Evolutionary conservation across 225 moss, liverwort and hornwort genomes (phyloP), one percentile per base, ranked within the genome.

Genomic region (Physcomitrium patens): DNA sequence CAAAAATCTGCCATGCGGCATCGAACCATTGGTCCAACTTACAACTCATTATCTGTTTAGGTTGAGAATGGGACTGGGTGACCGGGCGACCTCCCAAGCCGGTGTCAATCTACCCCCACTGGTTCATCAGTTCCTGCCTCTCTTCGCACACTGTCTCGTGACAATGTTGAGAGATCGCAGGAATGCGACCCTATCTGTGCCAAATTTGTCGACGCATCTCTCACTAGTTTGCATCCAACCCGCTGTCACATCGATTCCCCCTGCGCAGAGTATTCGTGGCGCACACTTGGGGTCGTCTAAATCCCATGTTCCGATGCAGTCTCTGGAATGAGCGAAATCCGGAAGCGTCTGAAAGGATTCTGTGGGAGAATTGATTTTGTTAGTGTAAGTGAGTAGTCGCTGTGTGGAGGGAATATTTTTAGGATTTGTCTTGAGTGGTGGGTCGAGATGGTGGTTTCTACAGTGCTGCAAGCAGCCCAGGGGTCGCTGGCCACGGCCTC

Each of bases 381-480:
- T n/a, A 18, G 44, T 18, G 45, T 28, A 63, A 58, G 64, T 49
- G 28, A 68, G 61, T 54, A 57, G 79, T 63, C 1, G 28, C 44
- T 19, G 22, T 2, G 44, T n/a, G 16, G 46, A 46, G 31, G 60
- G 45, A 1, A 37, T n/a, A 37, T 37, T 52, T 50, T 76, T 12
- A 20, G 24, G 56, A 18, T 71, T 65, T 20, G 22, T 24, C 6
- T 64, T 51, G n/a, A n/a, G n/a, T 58, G 49, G 50, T 56, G 42
- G 23, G 64, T 28, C 12, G 82, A 65, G 24, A 86, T 86, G 86
- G 80, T 71, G 70, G 82, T 82, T 51, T 74, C 82, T 56, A 68
- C 76, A 67, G 82, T 82, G 58, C 71, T 80, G 74, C 82, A 80
- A 63, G 51, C 68, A 50, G 75, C 76, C 18, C 82, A 70, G 82